Percentiles rank a stretch among this genome's conserved stretches.
phyloP scores from a whole-genome alignment of 129 eudicot genomes.

The Glebionis coronaria region DNA sequence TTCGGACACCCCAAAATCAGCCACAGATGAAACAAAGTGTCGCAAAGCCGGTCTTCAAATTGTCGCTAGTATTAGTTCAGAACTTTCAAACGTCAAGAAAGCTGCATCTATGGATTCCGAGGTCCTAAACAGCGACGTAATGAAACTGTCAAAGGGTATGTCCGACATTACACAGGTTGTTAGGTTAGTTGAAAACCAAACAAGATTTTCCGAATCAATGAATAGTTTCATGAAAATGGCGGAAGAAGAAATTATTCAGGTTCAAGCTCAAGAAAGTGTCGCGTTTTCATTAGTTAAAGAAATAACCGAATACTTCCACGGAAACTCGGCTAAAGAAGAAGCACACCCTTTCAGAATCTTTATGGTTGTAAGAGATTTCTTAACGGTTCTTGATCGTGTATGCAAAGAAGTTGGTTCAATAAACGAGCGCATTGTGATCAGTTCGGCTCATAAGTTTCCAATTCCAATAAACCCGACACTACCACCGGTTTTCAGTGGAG shows the following conservation, averaged over 20 bases:
- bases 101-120: slow-evolving; percentile 98
- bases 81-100: slow-evolving; percentile 82
- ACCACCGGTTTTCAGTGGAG: slow-evolving; percentile 69
- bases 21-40: slow-evolving; percentile 64
- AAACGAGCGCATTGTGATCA: slow-evolving; percentile 72
- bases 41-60: slow-evolving; percentile 93
- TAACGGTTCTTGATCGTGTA: slow-evolving; percentile 69
- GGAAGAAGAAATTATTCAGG: slow-evolving; percentile 76
- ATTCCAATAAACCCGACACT: slow-evolving; percentile 90
- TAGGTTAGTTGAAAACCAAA: slow-evolving; percentile 40
- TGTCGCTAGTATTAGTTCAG: slow-evolving; percentile 69
- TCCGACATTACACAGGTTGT: slow-evolving; percentile 58
- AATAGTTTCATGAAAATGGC: slow-evolving; percentile 62
- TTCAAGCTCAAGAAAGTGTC: slow-evolving; percentile 96
- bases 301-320: slow-evolving; percentile 92
- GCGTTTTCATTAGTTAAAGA: slow-evolving; percentile 94
- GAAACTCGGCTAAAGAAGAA: slow-evolving; percentile 93
- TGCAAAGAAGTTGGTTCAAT: slow-evolving; percentile 93
- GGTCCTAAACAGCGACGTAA: slow-evolving; percentile 68
- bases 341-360: slow-evolving; percentile 95
- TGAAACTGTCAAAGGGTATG: slow-evolving; percentile 75
- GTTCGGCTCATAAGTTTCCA: slow-evolving; percentile 78
- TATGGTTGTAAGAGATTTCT: slow-evolving; percentile 87
- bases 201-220: slow-evolving; percentile 66
- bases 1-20: slow-evolving; percentile 26